Conservation (phyloP, 2,329 filamentous ascomycete genomes). For the Fusarium palustre region DNA sequence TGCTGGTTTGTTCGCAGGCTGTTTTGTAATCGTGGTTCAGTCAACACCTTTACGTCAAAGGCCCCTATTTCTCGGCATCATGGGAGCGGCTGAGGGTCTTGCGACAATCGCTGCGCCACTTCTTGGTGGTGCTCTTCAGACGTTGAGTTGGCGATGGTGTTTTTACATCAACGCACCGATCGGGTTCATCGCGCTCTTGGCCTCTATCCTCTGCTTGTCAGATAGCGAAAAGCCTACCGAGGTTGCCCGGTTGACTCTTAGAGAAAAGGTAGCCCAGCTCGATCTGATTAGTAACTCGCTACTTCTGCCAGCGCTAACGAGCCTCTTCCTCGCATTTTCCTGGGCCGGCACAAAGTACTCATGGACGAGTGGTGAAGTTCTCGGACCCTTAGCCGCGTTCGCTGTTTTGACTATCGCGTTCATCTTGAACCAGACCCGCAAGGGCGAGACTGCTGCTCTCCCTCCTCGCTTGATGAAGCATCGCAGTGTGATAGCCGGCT, state of each 20-base stretch:
- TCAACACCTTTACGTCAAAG: not conserved
- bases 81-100: constrained; percentile 35
- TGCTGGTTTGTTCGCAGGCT: constrained; percentile 56
- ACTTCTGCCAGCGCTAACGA: constrained; percentile 53
- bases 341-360: constrained; percentile 56
- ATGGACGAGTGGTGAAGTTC: constrained; percentile 47
- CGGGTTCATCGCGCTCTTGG: constrained; percentile 2
- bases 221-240: not conserved
- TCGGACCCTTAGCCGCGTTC: constrained; percentile 32
- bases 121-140: constrained; percentile 46
- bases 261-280: constrained; percentile 13
- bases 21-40: constrained; percentile 23
- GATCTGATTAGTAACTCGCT: constrained; percentile 43
- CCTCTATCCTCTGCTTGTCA: constrained; percentile 7
- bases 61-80: constrained; percentile 5
- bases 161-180: constrained; percentile 51
- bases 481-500: constrained; percentile 52
- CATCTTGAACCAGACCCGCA: not conserved
- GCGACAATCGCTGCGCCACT: constrained; percentile 41
- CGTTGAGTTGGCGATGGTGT: constrained; percentile 52
- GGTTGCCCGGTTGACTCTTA: fast-evolving
- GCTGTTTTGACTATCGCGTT: not conserved
- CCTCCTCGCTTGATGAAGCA: constrained; percentile 56
- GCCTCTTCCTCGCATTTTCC: constrained; percentile 60
- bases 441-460: constrained; percentile 51